A percentile compares a stretch with the other conserved stretches of the same genome.
These are phyloP conservation scores for Teratosphaeria zuluensis DNA, from an alignment of 2,329 filamentous ascomycete genomes.

Conservation along the genomic window DNA sequence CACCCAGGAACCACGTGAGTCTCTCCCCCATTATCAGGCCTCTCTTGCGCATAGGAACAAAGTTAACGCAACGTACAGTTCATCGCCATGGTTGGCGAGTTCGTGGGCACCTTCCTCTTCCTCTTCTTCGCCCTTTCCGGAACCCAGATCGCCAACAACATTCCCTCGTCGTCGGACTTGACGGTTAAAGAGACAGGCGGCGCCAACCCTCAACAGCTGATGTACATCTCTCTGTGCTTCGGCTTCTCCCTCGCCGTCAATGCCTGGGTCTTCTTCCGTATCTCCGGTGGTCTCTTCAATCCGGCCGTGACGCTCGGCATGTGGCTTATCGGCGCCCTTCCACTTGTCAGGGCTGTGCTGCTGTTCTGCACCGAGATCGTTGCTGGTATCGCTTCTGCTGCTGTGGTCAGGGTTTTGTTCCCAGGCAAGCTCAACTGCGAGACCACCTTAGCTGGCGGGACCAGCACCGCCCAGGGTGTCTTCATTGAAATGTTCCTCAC, in stretches of 20 bases:
- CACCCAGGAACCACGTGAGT: not conserved
- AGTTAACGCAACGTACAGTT: slow-evolving; percentile 12
- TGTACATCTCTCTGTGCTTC: slow-evolving; percentile 30
- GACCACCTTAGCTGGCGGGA: not conserved
- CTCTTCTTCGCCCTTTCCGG: slow-evolving; percentile 38
- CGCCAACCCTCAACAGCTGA: slow-evolving; percentile 26
- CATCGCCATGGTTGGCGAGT: slow-evolving; percentile 28
- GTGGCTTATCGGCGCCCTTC: slow-evolving; percentile 18
- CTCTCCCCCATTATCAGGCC: not conserved
- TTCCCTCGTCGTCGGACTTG: slow-evolving; percentile 16
- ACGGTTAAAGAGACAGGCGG: slow-evolving; percentile 18
- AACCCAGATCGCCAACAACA: slow-evolving; percentile 36
- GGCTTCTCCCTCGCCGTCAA: slow-evolving; percentile 23
- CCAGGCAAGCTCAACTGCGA: not conserved
- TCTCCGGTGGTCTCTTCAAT: slow-evolving; percentile 19
- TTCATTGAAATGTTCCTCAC: slow-evolving; percentile 27
- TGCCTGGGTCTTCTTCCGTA: slow-evolving; percentile 22
- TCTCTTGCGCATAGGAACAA: not conserved
- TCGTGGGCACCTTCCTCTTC: slow-evolving; percentile 36
- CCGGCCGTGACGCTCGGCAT: slow-evolving; percentile 25
- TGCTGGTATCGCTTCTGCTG: slow-evolving; percentile 22
- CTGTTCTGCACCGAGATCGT: slow-evolving; percentile 25
- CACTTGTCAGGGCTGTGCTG: slow-evolving; percentile 18
- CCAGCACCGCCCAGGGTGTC: slow-evolving; percentile 16
- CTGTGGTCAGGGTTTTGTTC: slow-evolving; percentile 20